A percentile compares a stretch with the other conserved stretches of the same genome.
phyloP scores from a whole-genome alignment of 768 basidiomycete species.

The Russula earlei region DNA sequence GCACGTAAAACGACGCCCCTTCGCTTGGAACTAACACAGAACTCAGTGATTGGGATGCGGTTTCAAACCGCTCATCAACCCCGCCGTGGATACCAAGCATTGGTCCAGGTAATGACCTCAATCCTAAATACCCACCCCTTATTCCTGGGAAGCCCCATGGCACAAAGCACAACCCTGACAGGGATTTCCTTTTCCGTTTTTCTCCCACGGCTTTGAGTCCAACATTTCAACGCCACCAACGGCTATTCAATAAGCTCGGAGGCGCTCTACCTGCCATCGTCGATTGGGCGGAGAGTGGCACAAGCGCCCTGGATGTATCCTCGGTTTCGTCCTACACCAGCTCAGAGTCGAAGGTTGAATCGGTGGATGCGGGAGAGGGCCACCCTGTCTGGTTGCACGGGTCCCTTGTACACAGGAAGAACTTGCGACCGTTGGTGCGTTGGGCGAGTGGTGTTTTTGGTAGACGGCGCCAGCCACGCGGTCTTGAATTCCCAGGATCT shows the following conservation, averaged over 20 bases:
- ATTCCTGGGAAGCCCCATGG: not conserved
- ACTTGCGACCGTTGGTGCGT: not conserved
- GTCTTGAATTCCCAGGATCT: not conserved
- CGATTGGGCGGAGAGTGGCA: constrained; percentile 1
- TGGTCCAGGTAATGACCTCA: not conserved
- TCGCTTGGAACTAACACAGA: not conserved
- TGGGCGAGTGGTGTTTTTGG: constrained; percentile 7
- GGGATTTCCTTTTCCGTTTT: constrained; percentile 12
- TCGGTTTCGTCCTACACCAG: constrained; percentile 1
- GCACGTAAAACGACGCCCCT: too few relatives aligned
- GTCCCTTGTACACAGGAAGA: not conserved
- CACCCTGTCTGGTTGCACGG: not conserved
- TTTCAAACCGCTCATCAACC: constrained; percentile 1
- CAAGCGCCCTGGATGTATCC: not conserved
- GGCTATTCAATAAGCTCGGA: not conserved
- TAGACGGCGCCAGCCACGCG: not conserved
- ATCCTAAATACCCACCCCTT: not conserved
- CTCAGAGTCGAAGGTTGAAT: not conserved
- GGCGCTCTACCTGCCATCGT: not conserved
- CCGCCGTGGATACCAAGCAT: constrained; percentile 13
- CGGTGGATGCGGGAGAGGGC: not conserved
- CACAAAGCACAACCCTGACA: not conserved
- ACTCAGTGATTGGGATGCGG: constrained; percentile 3
- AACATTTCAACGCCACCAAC: constrained; percentile 12
- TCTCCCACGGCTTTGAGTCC: constrained; percentile 4